Base-by-base conservation (phyloP, 75 land plant species). In the Cunninghamia lanceolata region DNA sequence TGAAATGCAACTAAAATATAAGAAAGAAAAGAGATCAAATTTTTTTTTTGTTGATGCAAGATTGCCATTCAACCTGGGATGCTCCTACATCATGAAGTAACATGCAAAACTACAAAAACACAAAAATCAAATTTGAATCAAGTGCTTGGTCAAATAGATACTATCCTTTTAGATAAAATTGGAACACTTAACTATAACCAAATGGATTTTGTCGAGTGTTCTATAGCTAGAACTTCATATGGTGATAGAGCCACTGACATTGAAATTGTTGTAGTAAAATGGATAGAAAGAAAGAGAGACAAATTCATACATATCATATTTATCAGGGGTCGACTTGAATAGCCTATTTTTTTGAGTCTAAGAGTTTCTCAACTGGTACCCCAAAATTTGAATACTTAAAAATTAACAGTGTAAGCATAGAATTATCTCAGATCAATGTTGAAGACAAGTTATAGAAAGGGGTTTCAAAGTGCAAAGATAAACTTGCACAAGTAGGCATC, bases 391-490 rank as follows among this genome's bases (percentile, higher is more conserved):
- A 59, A 59, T 59, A 19, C 9, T 43, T 90, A 83, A 84, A 87
- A 82, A 28, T 87, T 88, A 36, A 78, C 46, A 6, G 87, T 85
- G 77, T 34, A 85, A 13, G 56, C 89, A 9, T 32, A 85, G 35
- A 80, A 88, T 21, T 85, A 86, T 2, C 87, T 89, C 45, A 82
- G 50, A n/a, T 88, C 87, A 89, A 79, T 46, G 97, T 96, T 16
- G 97, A 96, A 85, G 95, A 94, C 85, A 96, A 95, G 84, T 74
- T 95, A 42, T 94, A 95, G 82, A 89, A 89, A 85, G 96, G 98
- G 97, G 97, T 95, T 84, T 94, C 94, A 56, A 89, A 92, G 68
- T 95, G 97, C 85, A 95, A 93, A 74, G 97, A 94, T 86, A 93
- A 89, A 84, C 92, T 95, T 25, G 95, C 97, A 77, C 94, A 95